Evolutionary conservation across 148 eudicot species (phyloP).

Genomic region (Diospyros lotus): DNA sequence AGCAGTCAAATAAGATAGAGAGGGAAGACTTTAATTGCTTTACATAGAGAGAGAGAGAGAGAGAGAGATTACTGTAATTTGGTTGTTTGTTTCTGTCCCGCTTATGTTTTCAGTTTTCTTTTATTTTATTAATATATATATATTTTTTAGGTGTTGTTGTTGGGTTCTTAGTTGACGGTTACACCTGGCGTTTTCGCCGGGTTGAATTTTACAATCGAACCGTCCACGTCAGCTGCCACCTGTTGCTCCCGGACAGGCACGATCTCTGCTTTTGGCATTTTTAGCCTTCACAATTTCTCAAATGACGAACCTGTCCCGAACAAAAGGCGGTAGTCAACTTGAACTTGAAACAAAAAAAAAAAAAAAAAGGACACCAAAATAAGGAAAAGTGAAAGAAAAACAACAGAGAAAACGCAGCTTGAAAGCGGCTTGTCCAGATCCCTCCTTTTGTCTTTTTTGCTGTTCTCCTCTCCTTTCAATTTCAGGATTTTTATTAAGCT

Average conservation of each 20-base stretch:
- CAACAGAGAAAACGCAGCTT: no score
- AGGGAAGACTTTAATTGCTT: constrained; percentile 9
- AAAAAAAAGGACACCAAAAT: no score
- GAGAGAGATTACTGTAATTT: not conserved
- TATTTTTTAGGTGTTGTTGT: constrained; percentile 10
- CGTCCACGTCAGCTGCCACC: constrained; percentile 24
- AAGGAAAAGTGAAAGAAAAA: no score
- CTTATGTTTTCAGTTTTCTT: not conserved
- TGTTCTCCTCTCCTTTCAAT: no score
- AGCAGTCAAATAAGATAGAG: not conserved
- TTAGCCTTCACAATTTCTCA: no score
- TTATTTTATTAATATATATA: not conserved
- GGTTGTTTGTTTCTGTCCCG: not conserved
- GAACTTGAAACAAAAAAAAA: no score
- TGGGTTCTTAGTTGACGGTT: constrained; percentile 18
- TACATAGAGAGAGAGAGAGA: not conserved
- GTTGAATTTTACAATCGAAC: not conserved
- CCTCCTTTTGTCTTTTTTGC: no score
- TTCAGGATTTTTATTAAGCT: no score
- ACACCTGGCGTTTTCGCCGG: constrained; percentile 22
- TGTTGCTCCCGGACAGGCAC: not conserved
- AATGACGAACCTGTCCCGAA: no score
- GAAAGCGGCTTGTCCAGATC: no score
- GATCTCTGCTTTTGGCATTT: no score
- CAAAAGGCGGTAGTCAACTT: no score